These are phyloP conservation scores for Cryptococcus sp. DNA, from an alignment of 1,284 basidiomycete species.

Conservation along the genomic window DNA sequence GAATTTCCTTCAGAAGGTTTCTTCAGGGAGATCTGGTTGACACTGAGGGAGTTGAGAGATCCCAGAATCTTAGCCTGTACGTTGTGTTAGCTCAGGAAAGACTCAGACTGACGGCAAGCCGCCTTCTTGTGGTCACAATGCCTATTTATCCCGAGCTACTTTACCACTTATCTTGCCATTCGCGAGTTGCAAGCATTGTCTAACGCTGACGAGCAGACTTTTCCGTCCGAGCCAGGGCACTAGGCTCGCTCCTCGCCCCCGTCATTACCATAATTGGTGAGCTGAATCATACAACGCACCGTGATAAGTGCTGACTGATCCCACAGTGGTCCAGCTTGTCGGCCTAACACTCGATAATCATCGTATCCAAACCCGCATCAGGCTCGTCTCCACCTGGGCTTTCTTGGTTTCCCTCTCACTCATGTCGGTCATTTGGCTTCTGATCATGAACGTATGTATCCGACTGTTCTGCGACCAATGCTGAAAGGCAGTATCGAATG, in stretches of 20 bases:
- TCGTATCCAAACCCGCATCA: constrained; percentile 1
- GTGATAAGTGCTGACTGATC: neutral
- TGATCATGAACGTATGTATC: constrained; percentile 23
- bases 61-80: constrained; percentile 12
- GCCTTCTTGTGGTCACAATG: constrained; percentile 14
- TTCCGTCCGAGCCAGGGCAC: constrained; percentile 34
- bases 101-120: neutral
- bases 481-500: neutral
- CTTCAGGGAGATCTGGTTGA: constrained; percentile 26
- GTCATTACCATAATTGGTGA: constrained; percentile 22
- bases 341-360: constrained; percentile 42
- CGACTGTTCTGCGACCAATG: neutral
- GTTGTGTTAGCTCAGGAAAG: neutral
- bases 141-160: constrained; percentile 32
- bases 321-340: constrained; percentile 24
- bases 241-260: constrained; percentile 43
- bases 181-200: constrained; percentile 1
- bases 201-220: constrained; percentile 12
- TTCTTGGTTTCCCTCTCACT: constrained; percentile 9
- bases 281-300: neutral
- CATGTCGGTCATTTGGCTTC: constrained; percentile 30
- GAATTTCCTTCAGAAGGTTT: constrained; percentile 18
- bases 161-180: constrained; percentile 26
- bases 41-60: constrained; percentile 23
- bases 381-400: constrained; percentile 7